A percentile compares a stretch with the other conserved stretches of the same genome.
phyloP scores from a whole-genome alignment of 306 rosid genomes.

The Malus sieversii region DNA sequence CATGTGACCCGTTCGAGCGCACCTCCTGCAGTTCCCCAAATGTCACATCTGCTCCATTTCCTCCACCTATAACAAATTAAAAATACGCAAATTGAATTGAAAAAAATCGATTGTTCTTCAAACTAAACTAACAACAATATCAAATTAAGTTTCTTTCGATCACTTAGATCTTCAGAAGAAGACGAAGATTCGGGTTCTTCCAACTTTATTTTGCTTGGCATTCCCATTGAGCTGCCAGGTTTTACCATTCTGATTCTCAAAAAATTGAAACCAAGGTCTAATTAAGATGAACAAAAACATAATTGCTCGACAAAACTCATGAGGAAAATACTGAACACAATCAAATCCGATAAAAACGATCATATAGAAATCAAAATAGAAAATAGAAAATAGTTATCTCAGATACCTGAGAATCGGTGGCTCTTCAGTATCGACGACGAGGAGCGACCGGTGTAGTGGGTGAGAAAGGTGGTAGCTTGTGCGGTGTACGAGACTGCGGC shows the following conservation, averaged over 20 bases:
- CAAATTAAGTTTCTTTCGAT: not conserved
- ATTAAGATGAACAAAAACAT: not conserved
- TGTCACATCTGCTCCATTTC: slow-evolving; percentile 77
- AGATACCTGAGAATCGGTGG: not conserved
- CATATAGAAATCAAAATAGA: no score
- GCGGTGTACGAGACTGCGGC: not conserved
- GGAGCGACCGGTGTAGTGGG: not conserved
- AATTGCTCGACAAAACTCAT: not conserved
- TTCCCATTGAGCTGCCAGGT: not conserved
- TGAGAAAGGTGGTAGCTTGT: not conserved
- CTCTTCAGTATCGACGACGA: not conserved
- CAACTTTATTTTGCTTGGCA: not conserved
- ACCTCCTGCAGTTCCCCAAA: slow-evolving; percentile 84
- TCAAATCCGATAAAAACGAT: no score
- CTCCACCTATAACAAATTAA: slow-evolving; percentile 32
- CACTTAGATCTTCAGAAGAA: slow-evolving; percentile 7
- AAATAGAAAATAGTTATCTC: not conserved
- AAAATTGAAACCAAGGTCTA: not conserved
- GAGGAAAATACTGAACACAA: not conserved
- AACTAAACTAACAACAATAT: not conserved
- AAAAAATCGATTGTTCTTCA: not conserved
- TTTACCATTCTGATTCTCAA: not conserved
- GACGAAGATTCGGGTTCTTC: not conserved
- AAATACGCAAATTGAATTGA: not conserved
- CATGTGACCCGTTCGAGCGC: slow-evolving; percentile 59